These are phyloP conservation scores for Saccharomyces hybrid DNA, from an alignment of 1,139 yeast genomes.

Conservation along the genomic window DNA sequence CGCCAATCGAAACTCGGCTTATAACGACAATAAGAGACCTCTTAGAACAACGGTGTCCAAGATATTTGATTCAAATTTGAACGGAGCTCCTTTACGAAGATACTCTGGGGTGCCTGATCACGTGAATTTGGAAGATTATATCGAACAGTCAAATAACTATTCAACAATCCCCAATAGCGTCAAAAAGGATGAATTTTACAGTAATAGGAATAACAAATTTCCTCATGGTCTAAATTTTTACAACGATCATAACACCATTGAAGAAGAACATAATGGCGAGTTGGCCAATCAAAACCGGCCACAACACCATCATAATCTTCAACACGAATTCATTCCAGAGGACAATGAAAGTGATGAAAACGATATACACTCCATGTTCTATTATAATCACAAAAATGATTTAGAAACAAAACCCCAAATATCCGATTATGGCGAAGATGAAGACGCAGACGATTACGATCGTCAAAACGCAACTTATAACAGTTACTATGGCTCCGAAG, in stretches of 20 bases:
- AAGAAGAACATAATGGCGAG: slow-evolving; percentile 10
- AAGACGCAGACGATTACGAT: slow-evolving; percentile 27
- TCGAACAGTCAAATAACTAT: slow-evolving; percentile 43
- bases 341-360: slow-evolving; percentile 20
- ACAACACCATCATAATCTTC: neutral
- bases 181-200: slow-evolving; percentile 7
- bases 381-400: slow-evolving; percentile 26
- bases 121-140: slow-evolving; percentile 55
- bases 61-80: slow-evolving; percentile 50
- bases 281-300: neutral
- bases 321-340: slow-evolving; percentile 5
- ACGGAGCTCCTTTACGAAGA: slow-evolving; percentile 53
- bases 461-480: slow-evolving; percentile 19
- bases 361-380: slow-evolving; percentile 30
- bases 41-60: slow-evolving; percentile 65
- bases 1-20: neutral
- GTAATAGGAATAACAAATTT: slow-evolving; percentile 6
- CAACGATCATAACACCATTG: slow-evolving; percentile 7
- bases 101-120: slow-evolving; percentile 68
- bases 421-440: slow-evolving; percentile 27
- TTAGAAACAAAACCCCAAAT: slow-evolving; percentile 27
- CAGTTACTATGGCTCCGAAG: slow-evolving; percentile 1
- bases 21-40: slow-evolving; percentile 26
- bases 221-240: neutral
- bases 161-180: slow-evolving; percentile 8